These are phyloP conservation scores for Cicer cuneatum DNA, from an alignment of 306 rosid genomes.

Conservation along the genomic window DNA sequence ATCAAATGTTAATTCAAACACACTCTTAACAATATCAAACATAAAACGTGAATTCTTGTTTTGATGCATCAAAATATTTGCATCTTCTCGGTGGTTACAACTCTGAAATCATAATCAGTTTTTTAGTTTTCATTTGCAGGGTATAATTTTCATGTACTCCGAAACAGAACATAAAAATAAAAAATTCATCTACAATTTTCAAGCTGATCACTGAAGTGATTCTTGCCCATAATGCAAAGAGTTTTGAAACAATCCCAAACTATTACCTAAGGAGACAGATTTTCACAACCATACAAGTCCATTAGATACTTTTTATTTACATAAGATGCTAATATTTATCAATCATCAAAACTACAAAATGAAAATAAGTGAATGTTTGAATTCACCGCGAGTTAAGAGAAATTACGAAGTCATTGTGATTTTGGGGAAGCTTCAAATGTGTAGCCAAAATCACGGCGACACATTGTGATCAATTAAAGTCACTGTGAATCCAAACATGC, in stretches of 20 bases:
- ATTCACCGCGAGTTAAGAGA: too few relatives aligned
- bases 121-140: neutral
- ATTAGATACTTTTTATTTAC: constrained; percentile 3
- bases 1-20: too few relatives aligned
- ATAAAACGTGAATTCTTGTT: constrained; percentile 5
- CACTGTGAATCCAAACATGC: too few relatives aligned
- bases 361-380: too few relatives aligned
- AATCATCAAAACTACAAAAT: constrained; percentile 3
- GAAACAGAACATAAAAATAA: neutral
- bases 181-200: neutral
- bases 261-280: constrained; percentile 16
- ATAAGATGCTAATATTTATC: neutral
- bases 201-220: constrained; percentile 5
- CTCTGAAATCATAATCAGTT: neutral
- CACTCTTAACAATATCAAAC: too few relatives aligned
- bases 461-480: too few relatives aligned
- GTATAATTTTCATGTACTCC: constrained; percentile 2
- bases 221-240: neutral
- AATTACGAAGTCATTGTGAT: too few relatives aligned
- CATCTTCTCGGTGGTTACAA: neutral
- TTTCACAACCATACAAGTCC: constrained; percentile 30
- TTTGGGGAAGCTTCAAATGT: too few relatives aligned
- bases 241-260: constrained; percentile 28
- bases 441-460: too few relatives aligned
- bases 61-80: constrained; percentile 4